Evolutionary conservation across 495 filamentous ascomycete genomes (phyloP), one percentile per base, ranked within the genome.

Genomic region (Penicillium simplicissimum): DNA sequence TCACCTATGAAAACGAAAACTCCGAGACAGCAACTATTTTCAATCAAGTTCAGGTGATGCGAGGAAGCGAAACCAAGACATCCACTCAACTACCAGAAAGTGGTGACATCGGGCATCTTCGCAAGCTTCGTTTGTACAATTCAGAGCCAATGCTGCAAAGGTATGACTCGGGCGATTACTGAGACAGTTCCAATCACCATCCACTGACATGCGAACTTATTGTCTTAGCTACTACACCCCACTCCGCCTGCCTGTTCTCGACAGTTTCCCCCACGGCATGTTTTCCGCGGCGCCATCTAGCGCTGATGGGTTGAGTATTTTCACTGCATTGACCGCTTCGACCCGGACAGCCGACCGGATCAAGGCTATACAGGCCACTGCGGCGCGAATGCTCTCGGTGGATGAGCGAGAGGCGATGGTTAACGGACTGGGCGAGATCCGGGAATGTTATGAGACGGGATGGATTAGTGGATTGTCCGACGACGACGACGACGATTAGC

Each of bases 401-500:
- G 90, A 93, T 59, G 93, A 97, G 64, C 83, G 90, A 11, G 95
- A 98, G 75, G 81, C 79, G 13, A 80, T 98, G 36, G 82, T 85
- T 7, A 93, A 96, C 66, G 88, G 91, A n/a, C 79, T 98, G 31
- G 87, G 87, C 47, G 90, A 90, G 66, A 88, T 97, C 59, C 86
- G 88, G 11, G 94, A 96, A 68, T 88, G 87, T 60, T 98, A 96
- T 69, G 87, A 91, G 67, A 90, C 93, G 53, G 94, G 92, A 1
- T 98, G 92, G 92, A 84, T 87, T 38, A 93, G 90, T 74, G 93
- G 87, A 56, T 89, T 85, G 57, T 90, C 86, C 51, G 92, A 96
- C 51, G 87, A 87, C n/a, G n/a, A n/a, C 11, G 92, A 90, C 38
- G 89, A 93, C 63, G 93, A 94, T 62, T 88, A 66, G 53, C 57